Evolutionary conservation across 441 rosid species (phyloP).

Genomic region (Erodium moschatum): DNA sequence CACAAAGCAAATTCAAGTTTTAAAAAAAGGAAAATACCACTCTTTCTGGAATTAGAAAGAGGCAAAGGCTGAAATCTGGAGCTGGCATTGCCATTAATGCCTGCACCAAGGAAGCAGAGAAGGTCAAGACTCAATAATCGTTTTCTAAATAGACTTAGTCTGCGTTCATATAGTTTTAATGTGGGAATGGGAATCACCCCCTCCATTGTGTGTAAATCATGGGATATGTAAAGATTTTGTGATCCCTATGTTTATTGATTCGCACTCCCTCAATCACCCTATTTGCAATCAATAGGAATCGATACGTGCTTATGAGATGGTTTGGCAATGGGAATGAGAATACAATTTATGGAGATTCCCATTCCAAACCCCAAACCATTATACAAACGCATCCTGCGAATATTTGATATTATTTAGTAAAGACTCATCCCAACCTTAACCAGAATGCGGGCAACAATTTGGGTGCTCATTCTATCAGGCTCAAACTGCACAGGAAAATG

Average conservation of each 20-base stretch:
- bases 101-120: conserved; percentile 28
- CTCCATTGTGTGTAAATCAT: too few relatives aligned
- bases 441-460: conserved; percentile 66
- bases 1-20: neutral
- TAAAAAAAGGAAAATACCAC: conserved; percentile 48
- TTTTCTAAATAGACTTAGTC: too few relatives aligned
- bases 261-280: too few relatives aligned
- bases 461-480: conserved; percentile 83
- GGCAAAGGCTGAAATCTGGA: conserved; percentile 95
- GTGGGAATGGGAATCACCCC: too few relatives aligned
- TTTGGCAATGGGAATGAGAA: too few relatives aligned
- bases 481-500: conserved; percentile 57
- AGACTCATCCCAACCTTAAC: conserved; percentile 48
- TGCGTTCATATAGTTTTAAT: too few relatives aligned
- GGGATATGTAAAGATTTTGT: too few relatives aligned
- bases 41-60: conserved; percentile 87
- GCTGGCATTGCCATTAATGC: conserved; percentile 95
- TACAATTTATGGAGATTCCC: too few relatives aligned
- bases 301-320: too few relatives aligned
- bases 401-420: neutral
- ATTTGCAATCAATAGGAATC: too few relatives aligned
- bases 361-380: too few relatives aligned
- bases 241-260: too few relatives aligned
- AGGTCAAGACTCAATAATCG: conserved; percentile 5
- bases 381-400: neutral